phyloP scores from a whole-genome alignment of 208 protist species.

The Leishmania martiniquensis region DNA sequence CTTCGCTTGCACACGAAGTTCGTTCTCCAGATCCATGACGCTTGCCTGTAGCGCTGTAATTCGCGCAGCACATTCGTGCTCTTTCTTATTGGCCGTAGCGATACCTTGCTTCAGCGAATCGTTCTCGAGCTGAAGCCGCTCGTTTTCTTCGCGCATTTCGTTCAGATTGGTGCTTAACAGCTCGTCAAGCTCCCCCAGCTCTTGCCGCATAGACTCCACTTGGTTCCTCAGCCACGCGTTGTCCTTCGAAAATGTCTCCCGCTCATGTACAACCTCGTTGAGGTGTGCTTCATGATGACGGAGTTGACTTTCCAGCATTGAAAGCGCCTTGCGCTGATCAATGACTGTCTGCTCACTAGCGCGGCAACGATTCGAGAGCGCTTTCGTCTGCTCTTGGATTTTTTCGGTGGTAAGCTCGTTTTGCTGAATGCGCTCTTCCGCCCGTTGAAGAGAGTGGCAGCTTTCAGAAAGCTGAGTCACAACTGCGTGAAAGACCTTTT shows the following conservation, averaged over 20 bases:
- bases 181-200: constrained; percentile 76
- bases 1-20: constrained; percentile 48
- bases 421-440: constrained; percentile 3
- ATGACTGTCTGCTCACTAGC: constrained; percentile 16
- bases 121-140: constrained; percentile 48
- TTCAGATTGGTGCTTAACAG: constrained; percentile 77
- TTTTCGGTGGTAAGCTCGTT: not conserved
- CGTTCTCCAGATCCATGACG: constrained; percentile 10
- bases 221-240: constrained; percentile 70
- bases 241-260: constrained; percentile 36
- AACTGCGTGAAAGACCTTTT: not conserved
- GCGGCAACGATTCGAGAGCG: constrained; percentile 3
- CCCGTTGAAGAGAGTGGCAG: not conserved
- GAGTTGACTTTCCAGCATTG: constrained; percentile 26
- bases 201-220: constrained; percentile 69
- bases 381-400: constrained; percentile 3
- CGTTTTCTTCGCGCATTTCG: constrained; percentile 77
- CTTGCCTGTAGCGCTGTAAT: not conserved
- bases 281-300: constrained; percentile 2
- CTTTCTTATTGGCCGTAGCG: constrained; percentile 20
- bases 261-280: constrained; percentile 13
- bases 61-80: not conserved
- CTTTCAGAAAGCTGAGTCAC: not conserved
- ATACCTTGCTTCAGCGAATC: constrained; percentile 37
- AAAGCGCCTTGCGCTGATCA: constrained; percentile 24